Evolutionary conservation across 1,284 basidiomycete genomes (phyloP), one percentile per base, ranked within the genome.

Genomic region (Ceratobasidium sp.): DNA sequence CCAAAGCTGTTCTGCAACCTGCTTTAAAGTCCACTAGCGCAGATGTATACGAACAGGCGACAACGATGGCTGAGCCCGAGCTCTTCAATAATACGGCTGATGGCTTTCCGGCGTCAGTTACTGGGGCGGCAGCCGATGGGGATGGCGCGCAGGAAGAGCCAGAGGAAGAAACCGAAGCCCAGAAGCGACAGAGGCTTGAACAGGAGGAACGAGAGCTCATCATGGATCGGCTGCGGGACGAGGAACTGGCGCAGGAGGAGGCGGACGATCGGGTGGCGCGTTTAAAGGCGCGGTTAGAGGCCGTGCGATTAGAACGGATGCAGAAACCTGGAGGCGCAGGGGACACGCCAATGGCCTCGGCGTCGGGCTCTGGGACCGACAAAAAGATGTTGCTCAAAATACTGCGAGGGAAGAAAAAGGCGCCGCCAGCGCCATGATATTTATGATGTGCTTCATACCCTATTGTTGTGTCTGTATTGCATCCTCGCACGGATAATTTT

Each of bases 221-320:
- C 68, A 92, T 95, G 90, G 93, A 94, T 82, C 87, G 92, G 77
- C 81, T 95, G 67, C 78, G 93, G 80, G 92, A 94, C 56, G 93
- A 95, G 84, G 93, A 95, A 82, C 86, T 89, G 74, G 91, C 90
- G 32, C 93, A 95, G 85, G 93, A 95, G 82, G 93, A 95, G 82
- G 93, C 92, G 17, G 93, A 95, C 82, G 90, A 90, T 84, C 89
- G 89, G 76, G 93, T 94, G 2, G 82, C 82, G 13, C 79, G 86
- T 61, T 86, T 95, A 84, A 94, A 91, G 84, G 88, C 84, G 49
- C 87, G 86, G 79, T 81, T 94, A 51, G 91, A 92, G 70, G 86
- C 88, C 5, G 82, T 93, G 79, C 57, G 61, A n/a, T 19, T 51
- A 29, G 71, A 61, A 37, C 44, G 61, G 71, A 46, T 57, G 19